Base-by-base conservation (phyloP, 2,329 filamentous ascomycete genomes). In the Neopestalotiopsis sp. region DNA sequence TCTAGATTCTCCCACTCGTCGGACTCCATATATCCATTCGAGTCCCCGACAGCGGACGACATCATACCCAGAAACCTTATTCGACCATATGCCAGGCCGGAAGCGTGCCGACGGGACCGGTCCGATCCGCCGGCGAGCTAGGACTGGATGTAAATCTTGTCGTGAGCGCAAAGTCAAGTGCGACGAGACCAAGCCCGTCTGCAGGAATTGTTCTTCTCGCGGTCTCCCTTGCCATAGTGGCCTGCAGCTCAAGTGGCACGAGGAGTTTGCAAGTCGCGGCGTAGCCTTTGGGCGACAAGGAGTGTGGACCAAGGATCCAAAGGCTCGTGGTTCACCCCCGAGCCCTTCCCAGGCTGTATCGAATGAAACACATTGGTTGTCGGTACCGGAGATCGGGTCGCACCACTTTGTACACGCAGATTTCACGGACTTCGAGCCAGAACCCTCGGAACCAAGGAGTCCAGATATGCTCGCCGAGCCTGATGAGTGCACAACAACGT, bases 231-330 rank as follows among this genome's bases (percentile, higher is more conserved):
- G 70, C 17, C 40, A 66, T 61, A 66, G 61, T 30, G 20, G 62
- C 20, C 64, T 69, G 59, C 67, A 69, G 66, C 63, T 73, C 28
- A 71, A 73, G 61, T 73, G 71, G 71, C 82, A 73, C 73, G 77
- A 58, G 2, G 82, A 83, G 67, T 83, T 81, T 70, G 72, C 71
- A 65, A 80, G 76, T 65, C 79, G 79, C 9, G 82, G 81, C 12
- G 71, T 81, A 65, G 81, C 82, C 5, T 83, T 83, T 73, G 82
- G 82, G 4, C 76, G 81, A 65, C 74, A 80, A 30, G 81, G 82
- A 45, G 77, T 82, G 45, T 83, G 82, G 81, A 80, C 73, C 70
- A 71, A 76, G 64, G 68, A 68, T 12, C 13, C 59, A 32, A 10
- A 10, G 34, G 53, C 17, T 67, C 57, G 56, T 40, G 49, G 20